Percentiles rank a stretch among this genome's conserved stretches.
These are phyloP conservation scores for Sclerotinia sclerotiorum DNA, from an alignment of 2,329 filamentous ascomycete genomes.

Conservation along the genomic window DNA sequence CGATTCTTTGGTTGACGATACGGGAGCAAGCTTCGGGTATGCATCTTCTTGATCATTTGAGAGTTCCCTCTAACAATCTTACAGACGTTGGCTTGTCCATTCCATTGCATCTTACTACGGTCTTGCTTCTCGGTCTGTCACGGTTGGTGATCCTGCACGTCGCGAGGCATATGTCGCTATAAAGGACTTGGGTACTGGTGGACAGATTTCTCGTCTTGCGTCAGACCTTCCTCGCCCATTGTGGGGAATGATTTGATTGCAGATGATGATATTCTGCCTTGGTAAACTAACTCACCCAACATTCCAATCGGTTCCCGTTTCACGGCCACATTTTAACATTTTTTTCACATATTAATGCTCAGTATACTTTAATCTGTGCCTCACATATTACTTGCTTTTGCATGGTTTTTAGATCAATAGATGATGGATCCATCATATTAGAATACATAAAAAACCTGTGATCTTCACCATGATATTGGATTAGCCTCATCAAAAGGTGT, in stretches of 20 bases:
- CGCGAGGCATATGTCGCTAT: conserved; percentile 83
- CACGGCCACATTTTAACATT: background rate
- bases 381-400: background rate
- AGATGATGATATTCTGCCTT: background rate
- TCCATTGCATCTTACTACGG: conserved; percentile 90
- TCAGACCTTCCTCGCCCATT: conserved; percentile 58
- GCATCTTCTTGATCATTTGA: conserved; percentile 41
- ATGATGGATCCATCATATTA: conserved; percentile 1
- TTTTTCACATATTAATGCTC: background rate
- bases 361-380: background rate
- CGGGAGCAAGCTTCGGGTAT: conserved; percentile 73
- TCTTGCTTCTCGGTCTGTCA: conserved; percentile 77
- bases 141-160: conserved; percentile 66
- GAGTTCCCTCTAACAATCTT: conserved; percentile 27
- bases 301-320: background rate
- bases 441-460: background rate
- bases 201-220: conserved; percentile 27
- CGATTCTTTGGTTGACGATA: conserved; percentile 73
- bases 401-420: conserved; percentile 13
- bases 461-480: background rate
- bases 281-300: background rate
- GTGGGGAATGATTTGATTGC: conserved; percentile 48
- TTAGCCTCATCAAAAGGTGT: background rate
- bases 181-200: conserved; percentile 46
- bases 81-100: conserved; percentile 86